Evolutionary conservation across 2,329 filamentous ascomycete genomes (phyloP).

Genomic region (Fonsecaea erecta): DNA sequence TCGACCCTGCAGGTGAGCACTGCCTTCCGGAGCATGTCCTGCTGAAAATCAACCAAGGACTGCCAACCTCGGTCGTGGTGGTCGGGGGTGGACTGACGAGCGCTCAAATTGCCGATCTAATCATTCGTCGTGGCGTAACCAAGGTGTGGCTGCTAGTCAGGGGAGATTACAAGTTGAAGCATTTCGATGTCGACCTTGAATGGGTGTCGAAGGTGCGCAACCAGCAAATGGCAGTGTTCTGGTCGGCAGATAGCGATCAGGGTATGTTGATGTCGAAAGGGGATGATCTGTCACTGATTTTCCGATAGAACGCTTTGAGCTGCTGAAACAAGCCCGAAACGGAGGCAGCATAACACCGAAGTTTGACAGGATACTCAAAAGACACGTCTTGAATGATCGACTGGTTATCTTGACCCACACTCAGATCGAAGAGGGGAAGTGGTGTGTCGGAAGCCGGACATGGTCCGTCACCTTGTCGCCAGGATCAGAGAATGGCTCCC

Average conservation of each 20-base stretch:
- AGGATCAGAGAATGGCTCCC: constrained; percentile 58
- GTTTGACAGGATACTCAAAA: constrained; percentile 69
- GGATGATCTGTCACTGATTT: constrained; percentile 19
- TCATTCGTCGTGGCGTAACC: constrained; percentile 65
- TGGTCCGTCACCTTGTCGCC: constrained; percentile 57
- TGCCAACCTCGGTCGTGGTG: constrained; percentile 63
- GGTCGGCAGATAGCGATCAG: constrained; percentile 73
- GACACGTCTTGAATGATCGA: constrained; percentile 58
- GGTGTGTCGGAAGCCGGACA: constrained; percentile 42
- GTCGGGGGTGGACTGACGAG: constrained; percentile 78
- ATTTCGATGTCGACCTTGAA: constrained; percentile 74
- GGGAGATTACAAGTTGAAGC: constrained; percentile 64
- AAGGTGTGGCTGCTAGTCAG: constrained; percentile 75
- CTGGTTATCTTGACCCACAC: constrained; percentile 65
- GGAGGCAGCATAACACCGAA: constrained; percentile 77
- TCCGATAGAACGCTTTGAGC: constrained; percentile 63
- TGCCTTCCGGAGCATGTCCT: constrained; percentile 62
- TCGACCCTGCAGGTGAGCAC: constrained; percentile 58
- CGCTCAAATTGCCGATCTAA: constrained; percentile 72
- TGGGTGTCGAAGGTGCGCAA: constrained; percentile 88
- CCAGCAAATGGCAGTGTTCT: constrained; percentile 75
- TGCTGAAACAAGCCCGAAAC: constrained; percentile 68
- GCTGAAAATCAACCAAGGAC: constrained; percentile 55
- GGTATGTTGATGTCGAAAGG: constrained; percentile 13
- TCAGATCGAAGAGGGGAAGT: constrained; percentile 58